Base-by-base conservation (phyloP, 192 early-diverging fungal species). In the Ambispora gerdemannii region DNA sequence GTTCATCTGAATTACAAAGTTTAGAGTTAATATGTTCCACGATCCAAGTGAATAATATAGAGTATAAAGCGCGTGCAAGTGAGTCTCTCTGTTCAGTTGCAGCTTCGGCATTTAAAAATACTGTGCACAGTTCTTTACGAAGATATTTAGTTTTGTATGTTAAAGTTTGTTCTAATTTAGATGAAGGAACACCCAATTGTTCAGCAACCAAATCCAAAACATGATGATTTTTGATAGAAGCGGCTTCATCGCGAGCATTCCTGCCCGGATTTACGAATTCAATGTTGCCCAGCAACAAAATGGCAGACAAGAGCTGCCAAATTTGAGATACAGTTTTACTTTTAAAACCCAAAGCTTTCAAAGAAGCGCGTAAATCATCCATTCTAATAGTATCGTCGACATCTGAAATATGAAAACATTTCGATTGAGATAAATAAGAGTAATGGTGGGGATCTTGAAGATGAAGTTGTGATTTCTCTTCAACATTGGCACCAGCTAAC, bases 211-310 rank as follows among this genome's bases (percentile, higher is more conserved):
- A 73, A 27, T 90, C 88, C 31, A 89, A 76, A 30, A 81, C 77
- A 15, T 97, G 90, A 22, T 71, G 81, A 73, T 97, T 96, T 58
- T 85, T 89, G 52, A 95, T 83, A 2, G 74, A 63, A 33, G 89
- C 91, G 0, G 91, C 81, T 63, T 95, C 94, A 32, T 81, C 78
- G 72, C 86, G 87, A 47, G 85, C 82, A 49, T 86, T 80, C 50
- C 81, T 59, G 22, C 64, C 73, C 10, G 78, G 78, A 62, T 88
- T 91, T 2, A 81, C 63, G 72, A 98, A 98, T 63, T 87, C 81
- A n/a, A 95, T 75, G 61, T 95, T 94, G 32, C 95, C 94, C 25
- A 98, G 76, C 66, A 96, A 94, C 72, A 98, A 76, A 43, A 97
- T 91, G 0, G 92, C 97, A 0, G 93, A 89, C 33, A 99, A 73